Evolutionary conservation across 345 rosid genomes (phyloP), one percentile per base, ranked within the genome.

Genomic region (Corchorus capsularis): DNA sequence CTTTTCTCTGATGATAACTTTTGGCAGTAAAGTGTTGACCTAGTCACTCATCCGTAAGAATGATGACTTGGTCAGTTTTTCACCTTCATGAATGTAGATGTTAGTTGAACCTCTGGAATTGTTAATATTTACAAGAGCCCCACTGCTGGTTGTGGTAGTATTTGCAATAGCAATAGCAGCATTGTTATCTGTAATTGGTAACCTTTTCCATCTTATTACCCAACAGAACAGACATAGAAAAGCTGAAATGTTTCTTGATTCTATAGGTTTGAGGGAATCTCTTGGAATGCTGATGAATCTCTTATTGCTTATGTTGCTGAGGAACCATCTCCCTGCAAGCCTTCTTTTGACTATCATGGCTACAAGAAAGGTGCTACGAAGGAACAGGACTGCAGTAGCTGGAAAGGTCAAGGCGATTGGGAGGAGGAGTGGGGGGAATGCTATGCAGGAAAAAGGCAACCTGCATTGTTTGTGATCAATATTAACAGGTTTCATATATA

Each of bases 391-490:
- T 20, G 76, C 73, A 84, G 82, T 70, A 86, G 84, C 91, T 96
- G 99, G 99, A 91, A 89, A 85, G 98, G 94, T 79, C 94, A 86
- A 84, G 99, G 99, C 56, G 96, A 96, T 82, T 93, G 94, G 96
- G 94, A 92, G 83, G 99, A 93, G 85, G 93, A 87, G 41, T 95
- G 98, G 99, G 99, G 99, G 54, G 99, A 96, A 88, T 90, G 89
- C 52, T 96, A 93, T 72, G 93, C 90, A 0, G 97, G 98, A 41
- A 96, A 93, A 85, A 91, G 86, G 77, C 94, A 85, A 82, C 92
- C 96, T 66, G 87, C 93, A 1, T 71, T 93, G 20, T 96, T 93
- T 75, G 92, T 92, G 71, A 83, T 91, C 60, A 79, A 83, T 69
- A 74, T 83, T 71, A 80, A 85, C 78, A 89, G 99, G 98, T 96